Conservation (phyloP, 2,329 filamentous ascomycete genomes). For the Botryotinia narcissicola region DNA sequence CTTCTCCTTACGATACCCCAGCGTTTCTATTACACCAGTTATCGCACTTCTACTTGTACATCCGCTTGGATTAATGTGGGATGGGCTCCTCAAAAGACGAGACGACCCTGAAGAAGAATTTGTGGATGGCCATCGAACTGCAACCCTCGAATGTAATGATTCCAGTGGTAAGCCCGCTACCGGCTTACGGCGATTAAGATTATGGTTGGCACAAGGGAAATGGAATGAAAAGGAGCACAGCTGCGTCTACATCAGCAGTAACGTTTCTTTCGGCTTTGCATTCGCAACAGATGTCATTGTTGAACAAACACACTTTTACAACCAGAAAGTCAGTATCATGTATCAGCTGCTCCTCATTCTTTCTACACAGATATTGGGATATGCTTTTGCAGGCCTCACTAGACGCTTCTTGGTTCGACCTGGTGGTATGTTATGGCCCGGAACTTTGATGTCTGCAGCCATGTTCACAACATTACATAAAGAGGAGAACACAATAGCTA, state of each 20-base stretch:
- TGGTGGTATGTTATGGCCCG: conserved; percentile 89
- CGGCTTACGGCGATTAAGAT: conserved; percentile 49
- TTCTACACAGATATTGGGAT: conserved; percentile 83
- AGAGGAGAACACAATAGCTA: conserved; percentile 75
- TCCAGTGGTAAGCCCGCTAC: conserved; percentile 1
- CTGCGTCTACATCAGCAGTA: conserved; percentile 86
- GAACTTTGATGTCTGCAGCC: conserved; percentile 81
- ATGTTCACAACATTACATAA: conserved; percentile 88
- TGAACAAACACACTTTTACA: conserved; percentile 86
- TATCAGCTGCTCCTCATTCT: conserved; percentile 83
- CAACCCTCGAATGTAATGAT: conserved; percentile 22
- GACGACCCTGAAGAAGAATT: conserved; percentile 56
- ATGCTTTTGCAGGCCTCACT: conserved; percentile 80
- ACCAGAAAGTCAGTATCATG: conserved; percentile 70
- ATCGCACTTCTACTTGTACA: conserved; percentile 84
- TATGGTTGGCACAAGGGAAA: conserved; percentile 74
- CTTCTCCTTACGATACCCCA: conserved; percentile 87
- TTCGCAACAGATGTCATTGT: conserved; percentile 90
- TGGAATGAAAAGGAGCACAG: conserved; percentile 91
- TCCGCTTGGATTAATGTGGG: conserved; percentile 78
- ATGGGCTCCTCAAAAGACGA: conserved; percentile 62
- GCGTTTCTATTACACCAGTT: conserved; percentile 83
- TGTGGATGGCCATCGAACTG: conserved; percentile 47
- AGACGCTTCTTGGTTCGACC: conserved; percentile 79
- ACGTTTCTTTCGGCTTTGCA: conserved; percentile 85